phyloP scores from a whole-genome alignment of 2,329 filamentous ascomycete genomes.

The Neofusicoccum laricinum region DNA sequence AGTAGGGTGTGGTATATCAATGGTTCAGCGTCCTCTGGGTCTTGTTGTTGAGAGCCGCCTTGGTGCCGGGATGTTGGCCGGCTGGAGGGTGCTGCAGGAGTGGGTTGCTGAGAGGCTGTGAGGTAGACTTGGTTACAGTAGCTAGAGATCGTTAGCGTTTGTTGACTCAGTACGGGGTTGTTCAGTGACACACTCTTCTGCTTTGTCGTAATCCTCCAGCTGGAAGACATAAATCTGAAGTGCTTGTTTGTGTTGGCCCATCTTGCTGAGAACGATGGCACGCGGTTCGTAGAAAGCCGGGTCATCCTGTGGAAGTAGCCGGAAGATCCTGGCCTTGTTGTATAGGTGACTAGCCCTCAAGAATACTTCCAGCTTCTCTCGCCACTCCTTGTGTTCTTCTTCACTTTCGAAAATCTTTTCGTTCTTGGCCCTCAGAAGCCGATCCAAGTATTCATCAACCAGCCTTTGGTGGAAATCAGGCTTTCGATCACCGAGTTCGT shows the following conservation, averaged over 20 bases:
- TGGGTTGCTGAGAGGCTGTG: slow-evolving; percentile 26
- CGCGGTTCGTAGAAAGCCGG: slow-evolving; percentile 83
- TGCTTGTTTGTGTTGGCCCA: slow-evolving; percentile 93
- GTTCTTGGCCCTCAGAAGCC: slow-evolving; percentile 38
- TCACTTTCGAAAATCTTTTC: slow-evolving; percentile 28
- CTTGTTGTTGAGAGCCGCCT: slow-evolving; percentile 34
- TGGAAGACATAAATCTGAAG: slow-evolving; percentile 98
- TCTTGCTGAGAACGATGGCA: slow-evolving; percentile 87
- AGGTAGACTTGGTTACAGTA: slow-evolving; percentile 85
- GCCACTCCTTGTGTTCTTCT: slow-evolving; percentile 46
- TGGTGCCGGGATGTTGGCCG: background rate
- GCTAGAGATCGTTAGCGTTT: slow-evolving; percentile 47
- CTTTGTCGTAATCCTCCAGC: slow-evolving; percentile 79
- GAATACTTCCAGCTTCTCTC: slow-evolving; percentile 69
- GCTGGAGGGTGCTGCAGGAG: slow-evolving; percentile 18
- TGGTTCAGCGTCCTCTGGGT: slow-evolving; percentile 56
- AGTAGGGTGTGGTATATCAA: slow-evolving; percentile 93
- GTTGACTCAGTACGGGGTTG: slow-evolving; percentile 20
- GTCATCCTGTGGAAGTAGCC: slow-evolving; percentile 74
- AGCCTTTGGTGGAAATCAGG: slow-evolving; percentile 85
- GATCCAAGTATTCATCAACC: slow-evolving; percentile 67
- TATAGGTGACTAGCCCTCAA: slow-evolving; percentile 76
- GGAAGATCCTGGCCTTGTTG: slow-evolving; percentile 73
- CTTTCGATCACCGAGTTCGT: slow-evolving; percentile 78
- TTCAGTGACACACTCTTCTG: slow-evolving; percentile 67